Evolutionary conservation across 345 rosid species (phyloP), one percentile per base, ranked within the genome.

Genomic region (Nasturtium officinale): DNA sequence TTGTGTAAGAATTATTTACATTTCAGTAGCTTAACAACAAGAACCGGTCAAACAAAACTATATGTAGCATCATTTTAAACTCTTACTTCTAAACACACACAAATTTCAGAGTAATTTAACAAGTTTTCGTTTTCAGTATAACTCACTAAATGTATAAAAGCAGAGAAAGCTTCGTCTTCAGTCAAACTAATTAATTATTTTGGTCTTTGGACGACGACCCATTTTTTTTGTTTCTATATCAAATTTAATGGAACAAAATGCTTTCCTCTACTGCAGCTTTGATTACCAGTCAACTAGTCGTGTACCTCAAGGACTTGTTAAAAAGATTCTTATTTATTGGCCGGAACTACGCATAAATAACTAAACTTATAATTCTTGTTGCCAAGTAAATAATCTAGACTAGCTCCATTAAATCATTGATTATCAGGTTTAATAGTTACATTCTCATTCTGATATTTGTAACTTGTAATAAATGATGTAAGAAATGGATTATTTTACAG

Each of bases 271-370:
- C 33, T 53, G 35, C 71, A 76, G 71, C 60, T 46, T 76, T 69
- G 4, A 77, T 28, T 48, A 77, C 67, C 46, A 37, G 71, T 77
- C 80, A 77, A 56, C 79, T 1, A 70, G 62, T 76, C 75, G 71
- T 70, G 71, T 26, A 50, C 61, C 67, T 38, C 61, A 77, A 54
- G 79, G 21, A 46, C 71, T 63, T 63, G 71, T 47, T 76, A 53
- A 56, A 46, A 63, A 45, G 13, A 13, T 45, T 55, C 35, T 63
- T 56, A 77, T 77, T 77, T 56, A 71, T 77, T 77, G 55, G 67
- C 70, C 76, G 76, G 76, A 77, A 64, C 67, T 3, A 77, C 29
- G 52, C 21, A 61, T 61, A 18, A 4, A 23, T 45, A 28, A 71
- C 28, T 37, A 33, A 33, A 6, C 9, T 13, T 42, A 42, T 29